Evolutionary conservation across 495 filamentous ascomycete genomes (phyloP).

Genomic region (Astrothelium macrocarpum): DNA sequence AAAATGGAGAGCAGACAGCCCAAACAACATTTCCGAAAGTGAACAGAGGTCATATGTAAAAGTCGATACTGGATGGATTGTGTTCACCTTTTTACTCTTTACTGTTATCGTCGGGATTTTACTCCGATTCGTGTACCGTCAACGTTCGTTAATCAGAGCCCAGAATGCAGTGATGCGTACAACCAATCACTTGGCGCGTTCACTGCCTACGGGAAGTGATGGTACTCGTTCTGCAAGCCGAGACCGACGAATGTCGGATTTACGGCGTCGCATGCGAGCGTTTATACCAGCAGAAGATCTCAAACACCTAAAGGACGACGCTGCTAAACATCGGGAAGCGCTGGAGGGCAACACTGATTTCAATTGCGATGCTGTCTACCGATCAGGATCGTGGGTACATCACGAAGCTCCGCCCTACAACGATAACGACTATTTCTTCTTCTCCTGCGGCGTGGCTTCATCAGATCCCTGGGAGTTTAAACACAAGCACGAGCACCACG

Average conservation of each 20-base stretch:
- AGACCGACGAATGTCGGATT: neutral
- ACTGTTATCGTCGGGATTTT: neutral
- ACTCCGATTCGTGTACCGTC: neutral
- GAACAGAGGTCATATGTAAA: neutral
- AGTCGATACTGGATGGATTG: neutral
- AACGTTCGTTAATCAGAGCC: neutral
- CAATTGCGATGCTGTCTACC: neutral
- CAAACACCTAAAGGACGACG: neutral
- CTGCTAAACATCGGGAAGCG: neutral
- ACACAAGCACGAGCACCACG: neutral
- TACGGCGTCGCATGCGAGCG: slow-evolving; percentile 1
- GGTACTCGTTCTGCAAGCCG: neutral
- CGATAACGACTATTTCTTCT: neutral
- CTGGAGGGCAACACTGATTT: neutral
- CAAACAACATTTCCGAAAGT: neutral
- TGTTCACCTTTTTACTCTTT: neutral
- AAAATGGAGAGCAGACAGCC: neutral
- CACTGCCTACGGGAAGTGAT: neutral
- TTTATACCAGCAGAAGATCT: neutral
- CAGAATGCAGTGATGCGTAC: neutral
- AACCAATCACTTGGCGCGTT: neutral
- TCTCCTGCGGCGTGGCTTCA: neutral
- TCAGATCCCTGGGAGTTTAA: neutral
- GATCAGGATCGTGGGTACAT: neutral
- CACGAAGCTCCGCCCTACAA: neutral